Evolutionary conservation across 495 filamentous ascomycete genomes (phyloP).

Genomic region (Penicillium canescens): DNA sequence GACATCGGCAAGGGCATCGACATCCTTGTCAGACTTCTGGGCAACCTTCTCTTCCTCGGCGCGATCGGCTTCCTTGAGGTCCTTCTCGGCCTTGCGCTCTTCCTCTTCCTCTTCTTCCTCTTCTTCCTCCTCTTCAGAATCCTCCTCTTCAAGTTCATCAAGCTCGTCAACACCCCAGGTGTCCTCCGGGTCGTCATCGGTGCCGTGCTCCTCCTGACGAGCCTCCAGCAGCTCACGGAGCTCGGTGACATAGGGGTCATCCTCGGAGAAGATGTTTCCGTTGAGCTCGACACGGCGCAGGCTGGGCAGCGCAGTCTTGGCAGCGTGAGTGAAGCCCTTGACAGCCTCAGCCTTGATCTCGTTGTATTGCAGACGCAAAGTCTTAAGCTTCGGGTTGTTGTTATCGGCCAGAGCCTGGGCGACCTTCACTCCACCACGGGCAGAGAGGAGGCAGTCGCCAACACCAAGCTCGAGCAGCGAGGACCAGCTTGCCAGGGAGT

Average conservation of each 20-base stretch:
- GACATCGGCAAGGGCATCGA: conserved; percentile 76
- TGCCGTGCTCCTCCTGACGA: conserved; percentile 58
- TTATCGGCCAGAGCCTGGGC: conserved; percentile 71
- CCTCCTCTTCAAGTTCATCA: conserved; percentile 76
- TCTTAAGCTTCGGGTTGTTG: conserved; percentile 73
- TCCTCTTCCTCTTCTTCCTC: conserved; percentile 70
- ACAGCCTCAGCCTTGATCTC: conserved; percentile 79
- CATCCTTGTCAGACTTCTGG: conserved; percentile 71
- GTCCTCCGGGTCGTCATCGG: conserved; percentile 52
- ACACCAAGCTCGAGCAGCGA: conserved; percentile 81
- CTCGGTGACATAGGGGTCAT: conserved; percentile 63
- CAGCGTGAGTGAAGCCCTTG: conserved; percentile 64
- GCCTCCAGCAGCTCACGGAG: conserved; percentile 52
- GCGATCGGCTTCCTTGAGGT: conserved; percentile 68
- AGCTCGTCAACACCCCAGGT: conserved; percentile 84
- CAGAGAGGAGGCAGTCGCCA: conserved; percentile 80
- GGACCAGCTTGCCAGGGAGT: conserved; percentile 71
- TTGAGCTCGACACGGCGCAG: conserved; percentile 88
- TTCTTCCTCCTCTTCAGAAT: conserved; percentile 66
- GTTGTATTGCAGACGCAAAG: conserved; percentile 87
- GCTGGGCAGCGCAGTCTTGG: conserved; percentile 62
- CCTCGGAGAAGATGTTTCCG: conserved; percentile 91
- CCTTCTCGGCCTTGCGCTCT: conserved; percentile 52
- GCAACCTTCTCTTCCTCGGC: conserved; percentile 73
- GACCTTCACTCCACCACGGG: conserved; percentile 75